These are phyloP conservation scores for Malus hybrid DNA, from an alignment of 331 rosid genomes.

Conservation along the genomic window DNA sequence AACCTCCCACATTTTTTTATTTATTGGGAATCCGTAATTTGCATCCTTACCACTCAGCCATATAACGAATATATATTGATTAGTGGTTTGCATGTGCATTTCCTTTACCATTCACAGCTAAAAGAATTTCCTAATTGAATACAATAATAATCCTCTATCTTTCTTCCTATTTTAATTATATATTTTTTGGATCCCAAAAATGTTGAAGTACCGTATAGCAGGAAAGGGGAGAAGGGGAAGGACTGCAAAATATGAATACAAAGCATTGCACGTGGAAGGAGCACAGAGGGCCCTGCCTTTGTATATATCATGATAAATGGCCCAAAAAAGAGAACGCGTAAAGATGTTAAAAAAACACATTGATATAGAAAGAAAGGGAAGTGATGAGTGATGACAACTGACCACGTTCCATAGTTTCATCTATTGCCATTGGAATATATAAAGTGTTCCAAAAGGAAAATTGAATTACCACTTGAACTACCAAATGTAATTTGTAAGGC, in stretches of 20 bases:
- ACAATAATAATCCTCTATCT: neutral
- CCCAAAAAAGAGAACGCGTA: constrained; percentile 20
- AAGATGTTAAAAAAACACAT: neutral
- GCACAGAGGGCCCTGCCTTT: constrained; percentile 24
- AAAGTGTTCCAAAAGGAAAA: neutral
- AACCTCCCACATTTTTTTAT: too few relatives aligned
- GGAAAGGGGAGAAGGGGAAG: neutral
- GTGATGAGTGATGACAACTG: constrained; percentile 10
- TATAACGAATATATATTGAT: neutral
- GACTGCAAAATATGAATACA: constrained; percentile 13
- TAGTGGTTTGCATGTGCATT: constrained; percentile 39
- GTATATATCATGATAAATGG: neutral
- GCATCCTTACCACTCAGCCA: too few relatives aligned
- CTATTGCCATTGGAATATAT: neutral
- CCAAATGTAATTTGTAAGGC: neutral
- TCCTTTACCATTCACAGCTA: constrained; percentile 14
- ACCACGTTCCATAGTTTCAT: neutral
- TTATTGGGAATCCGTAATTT: too few relatives aligned
- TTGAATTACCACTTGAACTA: neutral
- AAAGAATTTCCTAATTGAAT: neutral
- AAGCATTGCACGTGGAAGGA: constrained; percentile 64
- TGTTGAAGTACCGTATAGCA: constrained; percentile 31
- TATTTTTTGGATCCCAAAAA: constrained; percentile 33
- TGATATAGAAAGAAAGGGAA: neutral
- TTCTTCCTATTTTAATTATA: too few relatives aligned